phyloP scores from a whole-genome alignment of 768 basidiomycete species.

The Suillus alpinus region DNA sequence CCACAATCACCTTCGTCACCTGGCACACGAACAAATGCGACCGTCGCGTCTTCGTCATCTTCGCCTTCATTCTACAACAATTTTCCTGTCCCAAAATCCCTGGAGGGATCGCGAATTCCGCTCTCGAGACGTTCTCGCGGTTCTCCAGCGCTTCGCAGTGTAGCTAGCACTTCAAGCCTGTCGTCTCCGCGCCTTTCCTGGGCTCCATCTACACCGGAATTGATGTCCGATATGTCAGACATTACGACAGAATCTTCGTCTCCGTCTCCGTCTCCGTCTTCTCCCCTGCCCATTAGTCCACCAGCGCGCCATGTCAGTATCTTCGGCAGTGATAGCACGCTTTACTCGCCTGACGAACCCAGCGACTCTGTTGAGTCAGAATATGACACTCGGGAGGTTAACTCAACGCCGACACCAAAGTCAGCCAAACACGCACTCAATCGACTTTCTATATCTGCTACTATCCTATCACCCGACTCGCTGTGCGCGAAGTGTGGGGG shows the following conservation, averaged over 20 bases:
- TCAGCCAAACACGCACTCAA: slow-evolving; percentile 18
- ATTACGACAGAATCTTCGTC: slow-evolving; percentile 52
- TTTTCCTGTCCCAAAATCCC: slow-evolving; percentile 17
- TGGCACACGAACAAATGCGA: slow-evolving; percentile 15
- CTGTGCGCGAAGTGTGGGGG: slow-evolving; percentile 60
- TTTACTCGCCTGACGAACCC: not conserved
- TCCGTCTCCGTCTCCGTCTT: slow-evolving; percentile 49
- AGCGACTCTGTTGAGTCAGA: slow-evolving; percentile 19
- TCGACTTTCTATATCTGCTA: slow-evolving; percentile 27
- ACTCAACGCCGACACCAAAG: slow-evolving; percentile 27
- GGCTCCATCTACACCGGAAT: slow-evolving; percentile 54
- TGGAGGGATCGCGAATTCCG: slow-evolving; percentile 26
- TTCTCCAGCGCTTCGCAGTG: slow-evolving; percentile 26
- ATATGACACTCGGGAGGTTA: not conserved
- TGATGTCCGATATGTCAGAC: slow-evolving; percentile 61
- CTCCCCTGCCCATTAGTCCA: slow-evolving; percentile 42
- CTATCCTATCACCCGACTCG: slow-evolving; percentile 37
- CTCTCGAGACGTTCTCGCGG: slow-evolving; percentile 20
- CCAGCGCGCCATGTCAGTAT: slow-evolving; percentile 16
- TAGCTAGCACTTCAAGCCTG: slow-evolving; percentile 27
- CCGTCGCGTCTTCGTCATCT: slow-evolving; percentile 10
- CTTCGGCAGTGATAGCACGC: slow-evolving; percentile 8
- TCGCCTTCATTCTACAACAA: slow-evolving; percentile 19
- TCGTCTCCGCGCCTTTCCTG: slow-evolving; percentile 28
- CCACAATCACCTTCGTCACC: slow-evolving; percentile 29